A percentile compares a stretch with the other conserved stretches of the same genome.
Evolutionary conservation across 2,329 filamentous ascomycete genomes (phyloP).

Genomic region (Penicillium brasilianum): DNA sequence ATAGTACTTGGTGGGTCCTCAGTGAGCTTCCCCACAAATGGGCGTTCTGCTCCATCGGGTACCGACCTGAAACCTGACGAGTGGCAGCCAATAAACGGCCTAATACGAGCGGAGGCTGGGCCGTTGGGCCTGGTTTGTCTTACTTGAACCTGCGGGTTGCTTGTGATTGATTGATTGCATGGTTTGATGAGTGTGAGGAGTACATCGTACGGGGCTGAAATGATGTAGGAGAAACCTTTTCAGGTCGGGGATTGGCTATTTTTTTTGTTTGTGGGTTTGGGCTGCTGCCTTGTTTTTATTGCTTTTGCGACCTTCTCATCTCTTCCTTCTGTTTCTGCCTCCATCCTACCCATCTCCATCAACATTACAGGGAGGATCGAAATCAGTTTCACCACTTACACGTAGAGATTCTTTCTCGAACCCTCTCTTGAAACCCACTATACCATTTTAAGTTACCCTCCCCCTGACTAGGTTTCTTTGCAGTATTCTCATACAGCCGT

Average conservation of each 20-base stretch:
- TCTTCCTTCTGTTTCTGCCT: not conserved
- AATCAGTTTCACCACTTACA: constrained; percentile 2
- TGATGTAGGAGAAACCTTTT: not conserved
- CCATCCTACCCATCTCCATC: not conserved
- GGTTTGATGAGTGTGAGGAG: not conserved
- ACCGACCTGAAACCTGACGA: not conserved
- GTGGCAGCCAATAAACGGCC: not conserved
- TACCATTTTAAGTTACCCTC: not conserved
- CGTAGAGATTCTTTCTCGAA: not conserved
- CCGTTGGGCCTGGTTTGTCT: not conserved
- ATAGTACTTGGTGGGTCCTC: not conserved
- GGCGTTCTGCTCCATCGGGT: not conserved
- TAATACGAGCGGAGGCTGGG: not conserved
- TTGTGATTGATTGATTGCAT: constrained; percentile 2
- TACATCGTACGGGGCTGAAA: not conserved
- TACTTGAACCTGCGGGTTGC: not conserved
- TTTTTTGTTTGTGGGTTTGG: not conserved
- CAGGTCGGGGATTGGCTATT: not conserved
- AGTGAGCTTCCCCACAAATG: not conserved
- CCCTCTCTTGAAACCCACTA: constrained; percentile 1
- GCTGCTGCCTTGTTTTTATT: not conserved
- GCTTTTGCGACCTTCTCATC: no score
- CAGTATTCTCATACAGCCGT: not conserved
- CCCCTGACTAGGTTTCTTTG: not conserved
- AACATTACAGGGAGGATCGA: not conserved